Base-by-base conservation (phyloP, 1,284 basidiomycete species). In the Pseudozyma sp. region DNA sequence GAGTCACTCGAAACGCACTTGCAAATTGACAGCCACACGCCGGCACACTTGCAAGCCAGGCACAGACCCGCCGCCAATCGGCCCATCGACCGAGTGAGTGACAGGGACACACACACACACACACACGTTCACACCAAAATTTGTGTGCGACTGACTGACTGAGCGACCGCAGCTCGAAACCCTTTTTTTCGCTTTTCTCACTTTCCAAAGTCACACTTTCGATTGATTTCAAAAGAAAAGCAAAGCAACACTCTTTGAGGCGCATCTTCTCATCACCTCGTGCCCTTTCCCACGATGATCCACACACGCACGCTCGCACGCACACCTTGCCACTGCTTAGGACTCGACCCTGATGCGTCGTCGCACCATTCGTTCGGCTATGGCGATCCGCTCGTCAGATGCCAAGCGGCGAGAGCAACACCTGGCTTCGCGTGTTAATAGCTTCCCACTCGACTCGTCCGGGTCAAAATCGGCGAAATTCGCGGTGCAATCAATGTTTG, bases 381-480 rank as follows among this genome's bases (percentile, higher is more conserved):
- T 24, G 24, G 24, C 24, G 24, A 24, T 24, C 24, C 24, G 4
- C 24, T 24, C 24, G 4, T 1, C 24, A 24, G 24, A 24, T 4
- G 1, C 24, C 24, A 24, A 24, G 24, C 24, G 24, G 24, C 24
- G 24, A 46, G 13, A 46, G 11, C 44, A 31, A 46, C 46, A 48
- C 31, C 24, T 48, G 8, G 8, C 33, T n/a, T n/a, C 6, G 5
- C 8, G 6, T 44, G 7, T 9, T n/a, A 10, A 13, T 37, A 10
- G 35, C 8, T 37, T 10, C 14, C 14, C 35, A 37, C 10, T 37
- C 40, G 16, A 16, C 40, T 42, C 40, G 40, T 42, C 47, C 33
- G 47, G 47, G 30, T 49, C 47, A 49, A 33, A n/a, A 49, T 35
- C 47, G 47, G 34, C 47, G 34, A 17, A 42, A 16, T 42, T 14